These are phyloP conservation scores for Rhododendron henanense DNA, from an alignment of 148 eudicot species.

Conservation along the genomic window DNA sequence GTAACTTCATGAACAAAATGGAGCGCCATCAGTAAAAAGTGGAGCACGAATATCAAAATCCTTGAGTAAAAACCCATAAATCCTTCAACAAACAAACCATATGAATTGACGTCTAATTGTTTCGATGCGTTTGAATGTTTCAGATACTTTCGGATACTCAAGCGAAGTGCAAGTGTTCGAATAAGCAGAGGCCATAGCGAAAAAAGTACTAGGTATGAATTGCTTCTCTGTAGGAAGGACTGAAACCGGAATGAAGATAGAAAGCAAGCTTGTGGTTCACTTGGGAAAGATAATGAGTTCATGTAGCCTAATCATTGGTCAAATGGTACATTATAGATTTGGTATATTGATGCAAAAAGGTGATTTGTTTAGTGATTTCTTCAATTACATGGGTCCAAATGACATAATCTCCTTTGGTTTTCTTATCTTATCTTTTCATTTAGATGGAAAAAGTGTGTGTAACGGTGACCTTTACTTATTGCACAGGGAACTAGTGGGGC, in stretches of 20 bases:
- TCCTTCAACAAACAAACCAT: not conserved
- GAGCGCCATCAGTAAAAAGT: too few species aligned
- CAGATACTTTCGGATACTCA: constrained; percentile 58
- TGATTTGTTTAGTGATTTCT: not conserved
- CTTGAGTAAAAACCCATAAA: not conserved
- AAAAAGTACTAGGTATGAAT: not conserved
- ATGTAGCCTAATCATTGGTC: not conserved
- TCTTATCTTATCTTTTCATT: not conserved
- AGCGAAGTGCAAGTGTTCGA: constrained; percentile 62
- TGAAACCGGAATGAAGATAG: not conserved
- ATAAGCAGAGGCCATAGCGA: constrained; percentile 23
- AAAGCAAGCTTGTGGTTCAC: not conserved
- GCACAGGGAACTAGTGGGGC: not conserved
- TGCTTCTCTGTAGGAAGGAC: constrained; percentile 11
- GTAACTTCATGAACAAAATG: too few species aligned
- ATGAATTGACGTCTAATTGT: not conserved
- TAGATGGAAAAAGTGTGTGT: not conserved
- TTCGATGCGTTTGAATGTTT: constrained; percentile 6
- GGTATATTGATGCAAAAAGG: not conserved
- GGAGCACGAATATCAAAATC: too few species aligned
- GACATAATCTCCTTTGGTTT: not conserved
- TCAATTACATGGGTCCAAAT: not conserved
- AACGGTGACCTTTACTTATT: not conserved
- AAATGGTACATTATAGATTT: not conserved
- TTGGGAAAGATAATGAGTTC: not conserved